Percentiles rank a stretch among this genome's conserved stretches.
Conservation (phyloP, 2,329 filamentous ascomycete genomes). For the Fusarium neocosmosporiellum region DNA sequence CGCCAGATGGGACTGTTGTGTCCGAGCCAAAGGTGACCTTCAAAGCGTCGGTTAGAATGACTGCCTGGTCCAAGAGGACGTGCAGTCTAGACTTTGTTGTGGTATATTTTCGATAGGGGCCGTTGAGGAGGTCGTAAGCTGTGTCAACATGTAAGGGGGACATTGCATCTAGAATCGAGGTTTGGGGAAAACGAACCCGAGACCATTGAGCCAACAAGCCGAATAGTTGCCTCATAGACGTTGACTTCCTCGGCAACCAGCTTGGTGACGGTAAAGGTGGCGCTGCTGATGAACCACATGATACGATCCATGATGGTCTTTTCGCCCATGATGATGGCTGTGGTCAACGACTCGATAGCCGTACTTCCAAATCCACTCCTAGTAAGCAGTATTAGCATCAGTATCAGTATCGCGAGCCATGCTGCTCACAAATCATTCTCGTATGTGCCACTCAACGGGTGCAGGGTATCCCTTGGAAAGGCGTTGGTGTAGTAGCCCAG, state of each 20-base stretch:
- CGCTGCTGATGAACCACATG: constrained; percentile 74
- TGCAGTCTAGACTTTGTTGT: constrained; percentile 58
- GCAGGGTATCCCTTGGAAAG: constrained; percentile 81
- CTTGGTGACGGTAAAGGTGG: constrained; percentile 75
- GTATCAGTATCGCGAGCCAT: neutral
- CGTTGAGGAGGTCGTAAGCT: constrained; percentile 78
- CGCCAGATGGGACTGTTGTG: constrained; percentile 79
- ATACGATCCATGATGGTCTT: constrained; percentile 76
- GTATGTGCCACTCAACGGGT: constrained; percentile 72
- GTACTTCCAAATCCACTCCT: constrained; percentile 90
- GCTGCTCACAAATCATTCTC: constrained; percentile 74
- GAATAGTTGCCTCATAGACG: constrained; percentile 91
- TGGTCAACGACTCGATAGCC: constrained; percentile 83
- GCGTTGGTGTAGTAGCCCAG: constrained; percentile 78
- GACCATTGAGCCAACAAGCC: constrained; percentile 84
- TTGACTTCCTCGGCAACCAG: constrained; percentile 63
- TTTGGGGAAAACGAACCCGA: constrained; percentile 63
- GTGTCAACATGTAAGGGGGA: constrained; percentile 39
- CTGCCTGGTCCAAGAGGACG: constrained; percentile 73
- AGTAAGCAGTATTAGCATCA: neutral
- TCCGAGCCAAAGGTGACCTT: constrained; percentile 83
- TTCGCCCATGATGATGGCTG: constrained; percentile 81
- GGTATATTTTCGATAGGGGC: constrained; percentile 67
- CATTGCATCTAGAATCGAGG: neutral
- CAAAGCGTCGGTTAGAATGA: constrained; percentile 76